These are phyloP conservation scores for Cornus kousa DNA, from an alignment of 148 eudicot species.

Conservation along the genomic window DNA sequence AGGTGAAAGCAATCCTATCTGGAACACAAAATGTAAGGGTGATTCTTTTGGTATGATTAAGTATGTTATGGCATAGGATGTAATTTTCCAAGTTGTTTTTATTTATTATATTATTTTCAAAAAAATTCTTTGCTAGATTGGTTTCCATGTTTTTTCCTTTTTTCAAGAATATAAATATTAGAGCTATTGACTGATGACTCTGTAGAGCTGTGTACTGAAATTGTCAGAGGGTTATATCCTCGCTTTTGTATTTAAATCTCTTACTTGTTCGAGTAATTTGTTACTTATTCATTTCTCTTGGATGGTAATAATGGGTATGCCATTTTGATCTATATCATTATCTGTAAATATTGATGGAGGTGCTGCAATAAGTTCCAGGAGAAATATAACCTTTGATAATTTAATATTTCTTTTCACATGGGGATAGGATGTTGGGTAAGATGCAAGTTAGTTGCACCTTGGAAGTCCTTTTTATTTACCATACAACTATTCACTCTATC, in stretches of 20 bases:
- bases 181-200: neutral
- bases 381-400: neutral
- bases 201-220: neutral
- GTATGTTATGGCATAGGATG: neutral
- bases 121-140: neutral
- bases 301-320: neutral
- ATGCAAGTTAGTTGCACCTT: neutral
- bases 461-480: no score
- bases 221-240: neutral
- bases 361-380: neutral
- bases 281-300: neutral
- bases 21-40: conserved; percentile 39
- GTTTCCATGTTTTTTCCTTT: no score
- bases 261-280: neutral
- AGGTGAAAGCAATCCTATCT: conserved; percentile 42
- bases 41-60: neutral
- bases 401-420: neutral
- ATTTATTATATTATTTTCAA: neutral
- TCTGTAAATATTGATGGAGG: neutral
- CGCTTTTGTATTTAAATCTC: neutral
- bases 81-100: neutral
- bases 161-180: no score
- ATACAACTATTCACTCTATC: neutral
- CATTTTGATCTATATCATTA: neutral
- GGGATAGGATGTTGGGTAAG: neutral